Conservation (phyloP, 2,329 filamentous ascomycete genomes). For the Arthrobotrys iridis region DNA sequence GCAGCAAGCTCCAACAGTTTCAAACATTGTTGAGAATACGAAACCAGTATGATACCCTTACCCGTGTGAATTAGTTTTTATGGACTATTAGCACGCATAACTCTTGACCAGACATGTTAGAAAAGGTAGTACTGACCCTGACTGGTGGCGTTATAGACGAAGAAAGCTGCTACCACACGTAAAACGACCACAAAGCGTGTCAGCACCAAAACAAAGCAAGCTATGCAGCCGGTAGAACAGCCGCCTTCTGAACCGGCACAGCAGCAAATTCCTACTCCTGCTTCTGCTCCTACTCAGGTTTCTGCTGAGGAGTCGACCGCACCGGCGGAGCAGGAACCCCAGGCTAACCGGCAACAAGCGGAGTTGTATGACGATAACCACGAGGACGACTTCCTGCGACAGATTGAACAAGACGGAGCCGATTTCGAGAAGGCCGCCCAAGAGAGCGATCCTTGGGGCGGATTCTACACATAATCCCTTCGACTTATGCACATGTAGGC, state of each 20-base stretch:
- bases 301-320: background rate
- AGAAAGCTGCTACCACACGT: conserved; percentile 38
- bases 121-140: conserved; percentile 6
- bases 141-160: conserved; percentile 24
- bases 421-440: conserved; percentile 49
- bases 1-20: conserved; percentile 5
- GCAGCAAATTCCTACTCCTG: conserved; percentile 6
- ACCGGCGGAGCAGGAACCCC: conserved; percentile 18
- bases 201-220: conserved; percentile 43
- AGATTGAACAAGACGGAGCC: conserved; percentile 51
- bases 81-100: background rate
- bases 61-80: background rate
- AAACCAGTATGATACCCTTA: conserved; percentile 30
- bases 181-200: conserved; percentile 44
- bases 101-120: background rate
- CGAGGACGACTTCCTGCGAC: conserved; percentile 47
- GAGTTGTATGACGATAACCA: conserved; percentile 44
- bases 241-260: background rate
- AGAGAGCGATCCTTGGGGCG: conserved; percentile 43
- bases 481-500: background rate
- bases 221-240: conserved; percentile 11
- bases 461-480: conserved; percentile 36
- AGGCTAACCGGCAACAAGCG: conserved; percentile 7
- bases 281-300: background rate
- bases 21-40: conserved; percentile 9